These are phyloP conservation scores for Diaporthe longicolla DNA, from an alignment of 2,329 filamentous ascomycete genomes.

Conservation along the genomic window DNA sequence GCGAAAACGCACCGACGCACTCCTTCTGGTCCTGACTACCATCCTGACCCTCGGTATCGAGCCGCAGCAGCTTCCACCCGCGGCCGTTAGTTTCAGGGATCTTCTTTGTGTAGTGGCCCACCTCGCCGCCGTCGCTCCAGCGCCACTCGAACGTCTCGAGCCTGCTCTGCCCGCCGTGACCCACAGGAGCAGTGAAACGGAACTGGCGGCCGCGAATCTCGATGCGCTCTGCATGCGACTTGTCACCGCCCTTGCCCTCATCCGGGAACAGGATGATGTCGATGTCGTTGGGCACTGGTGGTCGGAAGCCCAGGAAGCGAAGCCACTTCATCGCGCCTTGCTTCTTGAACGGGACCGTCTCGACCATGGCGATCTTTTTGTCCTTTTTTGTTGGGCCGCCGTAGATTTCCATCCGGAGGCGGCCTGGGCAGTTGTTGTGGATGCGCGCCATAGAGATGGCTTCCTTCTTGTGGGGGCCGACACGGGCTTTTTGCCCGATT, in stretches of 20 bases:
- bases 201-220: conserved; percentile 20
- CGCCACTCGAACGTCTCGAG: conserved; percentile 31
- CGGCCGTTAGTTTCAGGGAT: conserved; percentile 13
- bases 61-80: conserved; percentile 26
- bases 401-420: conserved; percentile 11
- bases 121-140: conserved; percentile 31
- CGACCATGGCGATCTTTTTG: conserved; percentile 6
- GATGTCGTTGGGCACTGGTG: neutral
- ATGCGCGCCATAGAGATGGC: conserved; percentile 21
- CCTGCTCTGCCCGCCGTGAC: neutral
- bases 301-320: neutral
- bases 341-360: conserved; percentile 27
- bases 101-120: conserved; percentile 4
- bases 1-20: conserved; percentile 21
- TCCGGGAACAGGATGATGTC: conserved; percentile 27
- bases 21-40: conserved; percentile 25
- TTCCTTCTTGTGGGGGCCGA: conserved; percentile 23
- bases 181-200: conserved; percentile 3
- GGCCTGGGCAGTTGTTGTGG: neutral
- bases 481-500: conserved; percentile 18
- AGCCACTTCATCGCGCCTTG: conserved; percentile 8
- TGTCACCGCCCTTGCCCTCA: neutral
- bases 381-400: conserved; percentile 19
- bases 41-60: conserved; percentile 24
- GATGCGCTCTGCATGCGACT: neutral